A percentile compares a stretch with the other conserved stretches of the same genome.
Conservation (phyloP, 306 rosid species). For the Vigna mungo region DNA sequence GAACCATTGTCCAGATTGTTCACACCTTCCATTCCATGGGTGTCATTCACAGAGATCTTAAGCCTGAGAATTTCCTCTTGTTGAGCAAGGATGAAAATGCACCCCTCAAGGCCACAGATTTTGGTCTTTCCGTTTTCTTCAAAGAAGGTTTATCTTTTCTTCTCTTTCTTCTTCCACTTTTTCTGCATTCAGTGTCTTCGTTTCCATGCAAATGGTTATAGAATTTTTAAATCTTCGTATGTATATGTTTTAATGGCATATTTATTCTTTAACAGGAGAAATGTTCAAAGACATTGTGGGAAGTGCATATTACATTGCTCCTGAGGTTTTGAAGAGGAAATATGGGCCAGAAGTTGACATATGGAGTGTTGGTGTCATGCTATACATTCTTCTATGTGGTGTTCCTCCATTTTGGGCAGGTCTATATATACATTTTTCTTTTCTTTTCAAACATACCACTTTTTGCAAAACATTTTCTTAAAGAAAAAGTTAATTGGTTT, state of each 20-base stretch:
- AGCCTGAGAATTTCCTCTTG: conserved; percentile 65
- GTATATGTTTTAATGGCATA: no score
- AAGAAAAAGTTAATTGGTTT: neutral
- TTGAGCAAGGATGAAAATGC: conserved; percentile 48
- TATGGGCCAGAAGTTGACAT: conserved; percentile 90
- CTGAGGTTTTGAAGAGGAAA: conserved; percentile 79
- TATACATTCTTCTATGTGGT: conserved; percentile 83
- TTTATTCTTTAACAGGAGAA: conserved; percentile 60
- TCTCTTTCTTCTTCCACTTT: neutral
- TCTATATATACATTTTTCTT: conserved; percentile 37
- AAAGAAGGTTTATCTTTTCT: conserved; percentile 51
- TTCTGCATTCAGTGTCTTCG: no score
- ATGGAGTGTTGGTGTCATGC: conserved; percentile 93
- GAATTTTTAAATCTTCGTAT: no score
- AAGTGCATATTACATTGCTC: conserved; percentile 92
- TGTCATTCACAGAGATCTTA: conserved; percentile 61
- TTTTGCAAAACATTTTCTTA: neutral
- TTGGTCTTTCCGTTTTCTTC: conserved; percentile 57
- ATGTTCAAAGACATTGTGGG: conserved; percentile 82
- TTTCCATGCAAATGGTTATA: no score
- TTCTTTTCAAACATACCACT: neutral
- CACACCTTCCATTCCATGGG: conserved; percentile 50
- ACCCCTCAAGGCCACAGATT: conserved; percentile 58
- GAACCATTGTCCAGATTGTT: conserved; percentile 47
- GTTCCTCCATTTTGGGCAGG: conserved; percentile 98